Conservation (phyloP, 805 yeast genomes). For the Candida silvatica region DNA sequence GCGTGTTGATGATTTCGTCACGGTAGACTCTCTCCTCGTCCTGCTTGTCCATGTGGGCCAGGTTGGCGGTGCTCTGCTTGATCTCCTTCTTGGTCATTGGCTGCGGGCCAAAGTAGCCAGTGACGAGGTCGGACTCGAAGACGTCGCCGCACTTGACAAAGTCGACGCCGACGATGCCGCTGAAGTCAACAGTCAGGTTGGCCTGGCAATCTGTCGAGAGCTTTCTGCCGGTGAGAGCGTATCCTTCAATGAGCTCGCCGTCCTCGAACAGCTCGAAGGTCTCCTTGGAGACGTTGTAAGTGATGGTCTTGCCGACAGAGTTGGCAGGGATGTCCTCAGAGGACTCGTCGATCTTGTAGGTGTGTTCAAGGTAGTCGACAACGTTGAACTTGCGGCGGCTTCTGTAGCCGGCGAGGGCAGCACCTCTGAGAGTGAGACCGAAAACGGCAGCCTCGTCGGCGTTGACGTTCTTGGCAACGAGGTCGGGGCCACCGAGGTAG, state of each 20-base stretch:
- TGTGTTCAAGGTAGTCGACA: slow-evolving; percentile 10
- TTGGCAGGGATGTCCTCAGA: slow-evolving; percentile 12
- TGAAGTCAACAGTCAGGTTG: background rate
- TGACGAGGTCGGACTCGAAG: background rate
- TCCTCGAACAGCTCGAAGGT: background rate
- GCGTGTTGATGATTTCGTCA: slow-evolving; percentile 54
- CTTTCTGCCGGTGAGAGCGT: background rate
- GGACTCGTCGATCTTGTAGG: slow-evolving; percentile 8
- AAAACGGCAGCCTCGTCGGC: slow-evolving; percentile 93
- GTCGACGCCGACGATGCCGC: background rate
- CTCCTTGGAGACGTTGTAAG: background rate
- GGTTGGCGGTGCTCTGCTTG: slow-evolving; percentile 34
- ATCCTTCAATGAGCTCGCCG: background rate
- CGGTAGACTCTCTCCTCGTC: slow-evolving; percentile 47
- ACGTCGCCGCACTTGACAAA: background rate
- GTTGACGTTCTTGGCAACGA: slow-evolving; percentile 68
- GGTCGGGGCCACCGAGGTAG: slow-evolving; percentile 45
- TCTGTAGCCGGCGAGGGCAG: slow-evolving; percentile 59
- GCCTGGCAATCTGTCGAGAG: background rate
- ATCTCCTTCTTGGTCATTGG: slow-evolving; percentile 17
- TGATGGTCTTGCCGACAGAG: too few species aligned
- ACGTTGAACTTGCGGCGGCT: slow-evolving; percentile 46
- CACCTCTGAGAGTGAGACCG: slow-evolving; percentile 84
- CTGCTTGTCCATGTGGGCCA: slow-evolving; percentile 41
- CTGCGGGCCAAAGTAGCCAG: background rate